A percentile compares a stretch with the other conserved stretches of the same genome.
Evolutionary conservation across 1,284 basidiomycete species (phyloP).

Genomic region (Fomitopsis betulina): DNA sequence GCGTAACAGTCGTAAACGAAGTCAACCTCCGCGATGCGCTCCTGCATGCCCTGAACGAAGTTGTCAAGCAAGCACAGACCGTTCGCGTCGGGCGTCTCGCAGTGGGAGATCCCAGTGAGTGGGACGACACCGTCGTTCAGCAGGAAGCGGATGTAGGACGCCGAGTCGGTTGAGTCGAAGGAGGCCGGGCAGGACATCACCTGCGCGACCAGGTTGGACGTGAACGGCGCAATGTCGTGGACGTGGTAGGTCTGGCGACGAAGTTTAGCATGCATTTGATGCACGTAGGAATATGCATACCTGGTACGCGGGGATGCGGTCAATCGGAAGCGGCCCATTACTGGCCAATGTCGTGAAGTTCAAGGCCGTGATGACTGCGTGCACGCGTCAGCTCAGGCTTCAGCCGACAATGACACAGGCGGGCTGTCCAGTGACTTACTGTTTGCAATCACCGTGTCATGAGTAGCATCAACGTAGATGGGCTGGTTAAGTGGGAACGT

Average conservation of each 20-base stretch:
- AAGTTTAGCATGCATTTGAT: not conserved
- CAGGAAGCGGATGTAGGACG: constrained; percentile 49
- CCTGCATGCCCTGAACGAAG: constrained; percentile 21
- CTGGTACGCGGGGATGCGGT: constrained; percentile 52
- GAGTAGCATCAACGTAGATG: constrained; percentile 53
- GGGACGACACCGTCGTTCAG: constrained; percentile 61
- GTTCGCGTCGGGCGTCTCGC: constrained; percentile 15
- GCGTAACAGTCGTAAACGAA: constrained; percentile 20
- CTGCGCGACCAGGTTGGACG: constrained; percentile 53
- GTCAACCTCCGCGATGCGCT: constrained; percentile 22
- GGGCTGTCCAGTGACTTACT: constrained; percentile 23
- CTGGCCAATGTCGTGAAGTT: constrained; percentile 57
- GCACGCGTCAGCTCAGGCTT: not conserved
- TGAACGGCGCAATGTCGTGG: constrained; percentile 50
- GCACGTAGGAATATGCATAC: constrained; percentile 20
- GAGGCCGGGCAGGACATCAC: constrained; percentile 51
- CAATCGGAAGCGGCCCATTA: constrained; percentile 50
- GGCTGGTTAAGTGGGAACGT: constrained; percentile 61
- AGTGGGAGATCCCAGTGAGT: constrained; percentile 30
- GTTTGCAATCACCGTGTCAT: constrained; percentile 41
- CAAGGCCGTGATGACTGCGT: constrained; percentile 48
- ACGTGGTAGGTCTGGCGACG: constrained; percentile 39
- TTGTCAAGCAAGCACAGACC: constrained; percentile 18
- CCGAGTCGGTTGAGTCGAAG: constrained; percentile 3
- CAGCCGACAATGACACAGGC: not conserved